Conservation (phyloP, 192 early-diverging fungal species). For the Paraglomus brasilianum region DNA sequence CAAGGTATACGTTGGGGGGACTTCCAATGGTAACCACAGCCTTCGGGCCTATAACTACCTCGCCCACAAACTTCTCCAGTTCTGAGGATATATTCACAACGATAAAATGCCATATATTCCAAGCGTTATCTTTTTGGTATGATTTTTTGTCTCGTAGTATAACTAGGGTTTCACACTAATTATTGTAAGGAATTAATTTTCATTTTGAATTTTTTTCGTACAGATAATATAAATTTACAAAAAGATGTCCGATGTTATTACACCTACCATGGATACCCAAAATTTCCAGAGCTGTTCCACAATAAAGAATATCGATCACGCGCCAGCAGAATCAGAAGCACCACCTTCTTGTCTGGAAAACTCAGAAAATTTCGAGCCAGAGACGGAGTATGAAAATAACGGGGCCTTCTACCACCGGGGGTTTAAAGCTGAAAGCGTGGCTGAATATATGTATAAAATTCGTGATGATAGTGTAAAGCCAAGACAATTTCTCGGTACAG, state of each 20-base stretch:
- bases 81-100: constrained; percentile 24
- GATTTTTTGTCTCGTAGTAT: constrained; percentile 20
- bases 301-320: constrained; percentile 4
- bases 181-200: constrained; percentile 22
- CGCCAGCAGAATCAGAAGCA: constrained; percentile 18
- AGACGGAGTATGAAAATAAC: background rate
- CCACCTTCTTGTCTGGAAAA: background rate
- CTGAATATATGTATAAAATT: constrained; percentile 14
- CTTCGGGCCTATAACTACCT: constrained; percentile 24
- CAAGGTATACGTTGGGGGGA: constrained; percentile 13
- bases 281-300: no score
- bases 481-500: constrained; percentile 18
- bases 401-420: background rate
- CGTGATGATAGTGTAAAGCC: background rate
- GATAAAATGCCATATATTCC: constrained; percentile 15
- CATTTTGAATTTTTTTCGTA: constrained; percentile 22
- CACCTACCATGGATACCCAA: constrained; percentile 16
- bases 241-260: constrained; percentile 17
- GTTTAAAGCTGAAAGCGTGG: background rate
- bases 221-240: constrained; percentile 22
- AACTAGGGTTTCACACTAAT: constrained; percentile 14
- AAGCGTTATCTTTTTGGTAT: constrained; percentile 3
- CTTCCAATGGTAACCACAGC: constrained; percentile 27
- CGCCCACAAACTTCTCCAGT: constrained; percentile 15
- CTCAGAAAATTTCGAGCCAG: background rate